Conservation (phyloP, 768 basidiomycete genomes). For the Kwoniella shandongensis region DNA sequence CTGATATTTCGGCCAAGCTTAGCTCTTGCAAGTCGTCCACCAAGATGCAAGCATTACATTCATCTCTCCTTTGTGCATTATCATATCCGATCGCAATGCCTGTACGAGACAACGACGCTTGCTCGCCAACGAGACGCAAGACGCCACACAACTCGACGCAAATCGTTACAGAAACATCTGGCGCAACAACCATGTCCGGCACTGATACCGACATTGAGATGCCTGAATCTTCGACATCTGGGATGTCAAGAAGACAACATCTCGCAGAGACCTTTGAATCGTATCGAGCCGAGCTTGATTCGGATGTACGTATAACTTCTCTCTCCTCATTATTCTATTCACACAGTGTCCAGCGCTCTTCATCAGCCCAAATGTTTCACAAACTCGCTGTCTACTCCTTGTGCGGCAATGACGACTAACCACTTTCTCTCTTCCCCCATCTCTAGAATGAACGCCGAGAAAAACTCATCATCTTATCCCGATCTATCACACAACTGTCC, state of each 20-base stretch:
- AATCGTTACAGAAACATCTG: too few relatives aligned
- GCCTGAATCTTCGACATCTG: constrained; percentile 30
- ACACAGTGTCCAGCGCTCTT: neutral
- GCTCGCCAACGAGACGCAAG: constrained; percentile 1
- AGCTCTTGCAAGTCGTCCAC: too few relatives aligned
- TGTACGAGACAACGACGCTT: neutral
- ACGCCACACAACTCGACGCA: too few relatives aligned
- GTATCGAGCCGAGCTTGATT: constrained; percentile 40
- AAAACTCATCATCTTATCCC: constrained; percentile 79
- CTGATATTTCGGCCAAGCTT: constrained; percentile 7
- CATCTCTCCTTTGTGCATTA: too few relatives aligned
- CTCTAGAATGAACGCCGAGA: constrained; percentile 81
- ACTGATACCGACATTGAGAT: constrained; percentile 32
- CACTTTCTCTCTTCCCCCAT: neutral
- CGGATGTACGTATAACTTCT: constrained; percentile 31
- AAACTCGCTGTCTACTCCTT: too few relatives aligned
- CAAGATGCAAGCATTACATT: too few relatives aligned
- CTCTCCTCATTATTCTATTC: neutral
- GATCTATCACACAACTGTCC: constrained; percentile 85
- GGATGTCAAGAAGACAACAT: constrained; percentile 33
- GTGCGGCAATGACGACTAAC: too few relatives aligned
- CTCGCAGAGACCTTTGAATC: constrained; percentile 42
- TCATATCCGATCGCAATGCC: neutral
- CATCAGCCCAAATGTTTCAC: neutral
- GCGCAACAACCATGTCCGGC: too few relatives aligned